Conservation (phyloP, 1,284 basidiomycete species). For the Rhodofomes roseus region DNA sequence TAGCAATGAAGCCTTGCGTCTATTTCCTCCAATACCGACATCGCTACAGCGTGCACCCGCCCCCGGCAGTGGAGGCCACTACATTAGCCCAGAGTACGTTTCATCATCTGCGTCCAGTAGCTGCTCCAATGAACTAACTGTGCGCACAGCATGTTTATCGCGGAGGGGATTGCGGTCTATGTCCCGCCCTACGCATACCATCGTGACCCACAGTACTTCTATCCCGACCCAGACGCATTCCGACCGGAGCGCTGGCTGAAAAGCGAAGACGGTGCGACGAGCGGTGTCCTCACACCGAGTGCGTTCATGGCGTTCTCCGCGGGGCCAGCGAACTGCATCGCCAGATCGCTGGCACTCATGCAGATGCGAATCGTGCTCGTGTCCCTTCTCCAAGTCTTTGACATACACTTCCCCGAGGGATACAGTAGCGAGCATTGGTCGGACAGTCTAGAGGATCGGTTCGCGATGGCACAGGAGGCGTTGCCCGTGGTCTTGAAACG, state of each 20-base stretch:
- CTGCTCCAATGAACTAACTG: not conserved
- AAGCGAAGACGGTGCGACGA: not conserved
- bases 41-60: conserved; percentile 45
- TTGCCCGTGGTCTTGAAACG: conserved; percentile 4
- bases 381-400: conserved; percentile 17
- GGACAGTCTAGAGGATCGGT: conserved; percentile 9
- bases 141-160: conserved; percentile 9
- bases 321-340: conserved; percentile 24
- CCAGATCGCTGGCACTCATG: conserved; percentile 19
- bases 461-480: not conserved
- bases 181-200: conserved; percentile 23
- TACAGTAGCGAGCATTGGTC: conserved; percentile 9
- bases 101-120: not conserved
- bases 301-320: conserved; percentile 23
- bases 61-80: conserved; percentile 7
- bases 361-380: conserved; percentile 18
- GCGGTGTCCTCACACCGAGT: conserved; percentile 11
- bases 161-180: conserved; percentile 25
- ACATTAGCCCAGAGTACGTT: not conserved
- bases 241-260: conserved; percentile 21
- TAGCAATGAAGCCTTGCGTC: conserved; percentile 57
- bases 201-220: conserved; percentile 16
- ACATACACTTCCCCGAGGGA: conserved; percentile 12
- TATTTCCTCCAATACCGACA: conserved; percentile 50
- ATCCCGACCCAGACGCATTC: conserved; percentile 11